These are phyloP conservation scores for Actinomortierella wolfii DNA, from an alignment of 371 early-diverging fungal genomes.

Conservation along the genomic window DNA sequence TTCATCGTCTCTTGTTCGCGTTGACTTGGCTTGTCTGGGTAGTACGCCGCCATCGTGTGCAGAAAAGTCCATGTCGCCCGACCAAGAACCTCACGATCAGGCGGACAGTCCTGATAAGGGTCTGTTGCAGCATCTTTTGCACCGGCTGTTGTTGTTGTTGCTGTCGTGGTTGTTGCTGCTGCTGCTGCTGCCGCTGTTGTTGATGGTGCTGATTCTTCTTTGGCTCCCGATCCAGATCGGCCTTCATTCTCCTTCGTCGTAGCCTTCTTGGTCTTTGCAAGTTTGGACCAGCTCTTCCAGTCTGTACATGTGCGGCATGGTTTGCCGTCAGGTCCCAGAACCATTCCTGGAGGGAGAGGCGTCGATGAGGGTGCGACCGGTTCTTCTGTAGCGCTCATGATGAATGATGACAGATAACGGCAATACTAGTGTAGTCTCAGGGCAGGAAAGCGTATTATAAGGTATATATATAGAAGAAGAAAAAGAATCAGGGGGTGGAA, in stretches of 20 bases:
- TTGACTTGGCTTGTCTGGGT: slow-evolving; percentile 86
- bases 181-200: slow-evolving; percentile 5
- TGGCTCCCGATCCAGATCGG: slow-evolving; percentile 6
- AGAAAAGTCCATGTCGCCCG: slow-evolving; percentile 96
- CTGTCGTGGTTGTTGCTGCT: slow-evolving; percentile 10
- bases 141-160: slow-evolving; percentile 20
- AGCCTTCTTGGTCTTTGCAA: slow-evolving; percentile 49
- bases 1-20: slow-evolving; percentile 79
- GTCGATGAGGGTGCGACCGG: background rate
- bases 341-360: slow-evolving; percentile 43
- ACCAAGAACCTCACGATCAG: slow-evolving; percentile 89
- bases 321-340: slow-evolving; percentile 53
- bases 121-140: too few species aligned
- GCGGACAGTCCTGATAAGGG: slow-evolving; percentile 89
- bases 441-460: too few species aligned
- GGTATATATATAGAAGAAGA: too few species aligned
- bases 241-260: slow-evolving; percentile 11
- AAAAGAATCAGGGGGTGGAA: background rate
- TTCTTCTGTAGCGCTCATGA: slow-evolving; percentile 16
- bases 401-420: background rate
- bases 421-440: too few species aligned
- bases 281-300: slow-evolving; percentile 67
- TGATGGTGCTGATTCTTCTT: slow-evolving; percentile 8
- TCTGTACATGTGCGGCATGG: slow-evolving; percentile 80
- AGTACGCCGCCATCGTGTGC: slow-evolving; percentile 98